Percentiles rank a stretch among this genome's conserved stretches.
phyloP scores from a whole-genome alignment of 371 early-diverging fungal genomes.

The Coemansia sp. region DNA sequence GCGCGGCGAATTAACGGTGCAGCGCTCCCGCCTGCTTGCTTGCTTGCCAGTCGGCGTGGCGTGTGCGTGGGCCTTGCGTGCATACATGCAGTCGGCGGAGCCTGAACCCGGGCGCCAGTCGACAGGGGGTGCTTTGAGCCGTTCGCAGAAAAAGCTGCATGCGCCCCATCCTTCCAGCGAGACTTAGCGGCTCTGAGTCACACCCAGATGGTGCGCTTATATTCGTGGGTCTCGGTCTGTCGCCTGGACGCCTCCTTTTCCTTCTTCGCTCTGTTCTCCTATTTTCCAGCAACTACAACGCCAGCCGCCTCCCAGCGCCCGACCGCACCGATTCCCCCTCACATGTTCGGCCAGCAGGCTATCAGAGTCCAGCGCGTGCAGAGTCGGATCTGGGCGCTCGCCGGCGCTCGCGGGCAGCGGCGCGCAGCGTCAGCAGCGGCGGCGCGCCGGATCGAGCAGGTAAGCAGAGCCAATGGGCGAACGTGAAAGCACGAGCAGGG shows the following conservation, averaged over 20 bases:
- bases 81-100: not conserved
- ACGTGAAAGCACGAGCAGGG: not conserved
- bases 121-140: not conserved
- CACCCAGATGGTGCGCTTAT: not conserved
- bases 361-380: not conserved
- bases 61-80: not conserved
- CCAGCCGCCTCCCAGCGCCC: too few relatives aligned
- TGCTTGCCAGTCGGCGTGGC: too few relatives aligned
- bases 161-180: not conserved
- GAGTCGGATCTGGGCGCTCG: not conserved
- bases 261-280: not conserved
- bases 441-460: conserved; percentile 11
- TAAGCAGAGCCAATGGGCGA: conserved; percentile 4
- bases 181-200: not conserved
- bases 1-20: not conserved
- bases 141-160: not conserved
- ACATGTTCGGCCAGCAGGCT: conserved; percentile 9
- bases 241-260: too few relatives aligned
- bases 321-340: too few relatives aligned
- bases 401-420: not conserved
- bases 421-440: conserved; percentile 8
- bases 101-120: not conserved
- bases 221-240: too few relatives aligned
- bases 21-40: too few relatives aligned
- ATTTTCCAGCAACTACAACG: not conserved